Percentiles rank a stretch among this genome's conserved stretches.
phyloP scores from a whole-genome alignment of 208 protist species.

The Entamoeba histolytica region DNA sequence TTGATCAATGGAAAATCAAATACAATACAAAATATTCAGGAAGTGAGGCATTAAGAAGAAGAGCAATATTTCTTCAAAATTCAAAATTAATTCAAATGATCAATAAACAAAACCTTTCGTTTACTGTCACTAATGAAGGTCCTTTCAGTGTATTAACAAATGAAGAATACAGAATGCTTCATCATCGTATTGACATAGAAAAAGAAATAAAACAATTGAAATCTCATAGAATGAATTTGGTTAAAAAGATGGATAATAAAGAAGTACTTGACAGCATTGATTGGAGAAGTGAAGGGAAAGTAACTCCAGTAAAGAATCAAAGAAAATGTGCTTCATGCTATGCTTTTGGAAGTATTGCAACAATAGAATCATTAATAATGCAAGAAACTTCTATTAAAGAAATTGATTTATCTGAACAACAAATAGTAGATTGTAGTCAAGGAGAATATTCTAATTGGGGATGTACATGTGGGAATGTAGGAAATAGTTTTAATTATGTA shows the following conservation, averaged over 20 bases:
- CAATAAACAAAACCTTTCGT: neutral
- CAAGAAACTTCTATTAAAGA: neutral
- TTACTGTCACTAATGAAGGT: neutral
- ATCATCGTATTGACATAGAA: neutral
- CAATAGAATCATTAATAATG: neutral
- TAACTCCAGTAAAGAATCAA: neutral
- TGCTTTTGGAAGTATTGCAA: neutral
- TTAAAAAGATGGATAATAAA: neutral
- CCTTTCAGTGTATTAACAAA: neutral
- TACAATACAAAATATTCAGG: too few species aligned
- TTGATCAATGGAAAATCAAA: too few species aligned
- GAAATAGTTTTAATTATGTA: neutral
- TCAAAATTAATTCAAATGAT: neutral
- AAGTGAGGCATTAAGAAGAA: neutral
- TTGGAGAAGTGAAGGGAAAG: neutral
- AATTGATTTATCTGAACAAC: neutral
- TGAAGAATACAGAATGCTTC: neutral
- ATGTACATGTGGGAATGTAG: neutral
- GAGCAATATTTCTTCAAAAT: neutral
- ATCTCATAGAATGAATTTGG: neutral
- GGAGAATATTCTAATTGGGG: neutral
- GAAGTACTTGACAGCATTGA: neutral
- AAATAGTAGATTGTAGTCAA: neutral
- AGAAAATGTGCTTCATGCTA: neutral
- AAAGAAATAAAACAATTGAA: neutral